phyloP scores from a whole-genome alignment of 176 grass and related monocot genomes.

The Eremochloa ophiuroides region DNA sequence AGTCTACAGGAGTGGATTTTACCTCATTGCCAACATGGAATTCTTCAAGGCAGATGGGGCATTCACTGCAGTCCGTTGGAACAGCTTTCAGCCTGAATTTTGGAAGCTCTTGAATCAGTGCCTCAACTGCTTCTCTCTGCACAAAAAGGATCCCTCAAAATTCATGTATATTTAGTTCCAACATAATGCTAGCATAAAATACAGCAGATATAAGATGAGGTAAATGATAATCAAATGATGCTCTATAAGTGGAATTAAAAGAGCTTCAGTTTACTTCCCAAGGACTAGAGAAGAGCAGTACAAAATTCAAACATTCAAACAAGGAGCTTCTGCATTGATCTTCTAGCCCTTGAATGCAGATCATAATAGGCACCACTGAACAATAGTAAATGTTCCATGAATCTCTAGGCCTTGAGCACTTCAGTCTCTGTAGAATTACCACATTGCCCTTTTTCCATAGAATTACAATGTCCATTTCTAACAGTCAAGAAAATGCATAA shows the following conservation, averaged over 20 bases:
- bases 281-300: not conserved
- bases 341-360: not conserved
- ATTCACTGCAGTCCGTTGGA: constrained; percentile 90
- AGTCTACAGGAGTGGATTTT: not conserved
- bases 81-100: constrained; percentile 92
- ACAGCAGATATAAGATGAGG: not conserved
- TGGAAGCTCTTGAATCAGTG: constrained; percentile 93
- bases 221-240: not conserved
- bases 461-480: not conserved
- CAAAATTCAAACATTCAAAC: not conserved
- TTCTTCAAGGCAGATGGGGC: constrained; percentile 97
- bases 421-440: not conserved
- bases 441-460: not conserved
- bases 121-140: constrained; percentile 96
- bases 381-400: not conserved
- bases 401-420: not conserved
- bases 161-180: not conserved
- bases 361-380: not conserved
- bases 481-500: not conserved
- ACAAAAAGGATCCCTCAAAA: constrained; percentile 4
- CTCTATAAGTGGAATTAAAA: not conserved
- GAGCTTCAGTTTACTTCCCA: not conserved
- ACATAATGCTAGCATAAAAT: not conserved
- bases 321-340: not conserved
- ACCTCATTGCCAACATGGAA: constrained; percentile 92